Conservation (phyloP, 2,329 filamentous ascomycete genomes). For the Hypoxylon sp. region DNA sequence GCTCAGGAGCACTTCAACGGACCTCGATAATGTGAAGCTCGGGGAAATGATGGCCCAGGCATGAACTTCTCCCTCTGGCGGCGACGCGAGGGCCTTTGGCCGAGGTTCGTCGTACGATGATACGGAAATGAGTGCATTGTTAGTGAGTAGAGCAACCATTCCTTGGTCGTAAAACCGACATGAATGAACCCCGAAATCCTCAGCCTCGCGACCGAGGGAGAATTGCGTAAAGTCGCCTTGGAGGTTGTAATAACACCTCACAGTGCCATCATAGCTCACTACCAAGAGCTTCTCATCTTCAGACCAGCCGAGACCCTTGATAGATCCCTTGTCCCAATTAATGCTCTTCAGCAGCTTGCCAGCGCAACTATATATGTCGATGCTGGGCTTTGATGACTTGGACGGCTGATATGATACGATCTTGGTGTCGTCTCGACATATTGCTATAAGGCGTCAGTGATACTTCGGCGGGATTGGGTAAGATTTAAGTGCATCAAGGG, state of each 20-base stretch:
- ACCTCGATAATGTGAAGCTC: constrained; percentile 88
- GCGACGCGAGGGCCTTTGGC: constrained; percentile 82
- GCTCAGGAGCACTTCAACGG: constrained; percentile 91
- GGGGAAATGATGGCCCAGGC: constrained; percentile 94
- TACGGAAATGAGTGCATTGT: constrained; percentile 90
- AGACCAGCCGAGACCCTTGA: constrained; percentile 94
- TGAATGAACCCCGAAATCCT: constrained; percentile 88
- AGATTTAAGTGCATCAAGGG: not conserved
- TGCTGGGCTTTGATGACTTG: constrained; percentile 81
- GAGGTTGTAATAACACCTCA: constrained; percentile 91
- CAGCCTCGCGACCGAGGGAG: constrained; percentile 88
- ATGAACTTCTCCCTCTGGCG: constrained; percentile 83
- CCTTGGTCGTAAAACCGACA: constrained; percentile 93
- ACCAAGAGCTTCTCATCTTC: constrained; percentile 94
- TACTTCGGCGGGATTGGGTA: not conserved
- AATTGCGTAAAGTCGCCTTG: constrained; percentile 97
- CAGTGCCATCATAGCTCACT: constrained; percentile 89
- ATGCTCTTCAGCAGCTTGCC: constrained; percentile 90
- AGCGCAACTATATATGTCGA: constrained; percentile 94
- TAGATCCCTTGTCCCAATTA: constrained; percentile 90
- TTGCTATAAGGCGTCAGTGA: constrained; percentile 69
- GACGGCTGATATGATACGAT: constrained; percentile 82
- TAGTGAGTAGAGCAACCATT: constrained; percentile 91
- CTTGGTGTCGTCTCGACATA: constrained; percentile 91
- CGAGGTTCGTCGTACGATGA: constrained; percentile 91